Percentiles rank a stretch among this genome's conserved stretches.
Evolutionary conservation across 257 asterid species (phyloP).

Genomic region (Plectranthus barbatus): DNA sequence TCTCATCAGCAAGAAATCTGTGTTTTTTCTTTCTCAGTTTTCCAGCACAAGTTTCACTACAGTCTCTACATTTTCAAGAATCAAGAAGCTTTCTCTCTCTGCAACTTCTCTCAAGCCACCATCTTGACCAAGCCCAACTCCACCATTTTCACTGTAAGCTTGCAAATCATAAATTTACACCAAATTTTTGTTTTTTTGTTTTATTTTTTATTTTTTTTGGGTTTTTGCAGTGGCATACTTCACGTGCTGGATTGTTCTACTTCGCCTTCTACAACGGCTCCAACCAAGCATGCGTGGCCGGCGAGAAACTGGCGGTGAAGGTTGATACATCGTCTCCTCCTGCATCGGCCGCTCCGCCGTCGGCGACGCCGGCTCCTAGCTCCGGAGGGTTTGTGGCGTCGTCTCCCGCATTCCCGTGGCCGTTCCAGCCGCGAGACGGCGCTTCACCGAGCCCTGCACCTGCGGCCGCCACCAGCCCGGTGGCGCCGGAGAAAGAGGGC

Average conservation of each 20-base stretch:
- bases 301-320: conserved; percentile 60
- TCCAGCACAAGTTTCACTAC: conserved; percentile 63
- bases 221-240: conserved; percentile 77
- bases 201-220: too few relatives aligned
- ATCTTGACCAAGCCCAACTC: conserved; percentile 64
- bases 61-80: conserved; percentile 84
- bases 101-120: conserved; percentile 84
- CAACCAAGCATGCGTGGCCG: conserved; percentile 42
- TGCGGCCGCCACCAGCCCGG: conserved; percentile 23
- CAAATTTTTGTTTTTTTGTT: too few relatives aligned
- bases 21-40: conserved; percentile 50
- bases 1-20: too few relatives aligned
- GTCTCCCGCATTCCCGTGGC: conserved; percentile 89
- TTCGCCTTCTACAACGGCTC: conserved; percentile 84
- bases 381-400: conserved; percentile 71
- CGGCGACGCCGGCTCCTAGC: conserved; percentile 34
- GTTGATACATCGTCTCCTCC: conserved; percentile 31
- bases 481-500: conserved; percentile 46
- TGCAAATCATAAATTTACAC: too few relatives aligned
- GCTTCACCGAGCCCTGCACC: conserved; percentile 70
- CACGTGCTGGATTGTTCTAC: conserved; percentile 74
- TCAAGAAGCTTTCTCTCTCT: conserved; percentile 49
- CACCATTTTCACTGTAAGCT: conserved; percentile 57
- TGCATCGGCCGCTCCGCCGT: conserved; percentile 31
- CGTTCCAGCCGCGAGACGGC: conserved; percentile 55